Base-by-base conservation (phyloP, 768 basidiomycete genomes). In the Suillus lakei region DNA sequence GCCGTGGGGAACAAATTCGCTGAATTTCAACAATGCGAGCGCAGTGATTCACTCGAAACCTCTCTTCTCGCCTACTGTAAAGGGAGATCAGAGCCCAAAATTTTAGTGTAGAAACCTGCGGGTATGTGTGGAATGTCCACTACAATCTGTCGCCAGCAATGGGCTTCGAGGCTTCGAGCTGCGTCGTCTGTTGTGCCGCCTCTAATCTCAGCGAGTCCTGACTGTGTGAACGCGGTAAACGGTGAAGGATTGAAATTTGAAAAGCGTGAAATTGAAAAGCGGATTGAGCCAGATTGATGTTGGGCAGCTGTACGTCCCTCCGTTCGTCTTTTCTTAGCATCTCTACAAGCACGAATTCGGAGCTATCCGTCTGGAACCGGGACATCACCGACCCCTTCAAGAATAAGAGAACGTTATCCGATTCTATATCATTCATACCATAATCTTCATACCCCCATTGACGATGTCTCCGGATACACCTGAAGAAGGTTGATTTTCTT, bases 351-450 rank as follows among this genome's bases (percentile, higher is more conserved):
- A 75, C 90, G n/a, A n/a, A n/a, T 91, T 72, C 85, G 85, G 78
- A 93, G 93, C 83, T 88, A 88, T 21, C 90, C 91, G 39, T 91
- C 89, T 48, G 92, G 92, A 21, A 93, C 89, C 51, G 76, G 75
- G 23, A 88, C 78, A 74, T 90, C 86, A 48, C 88, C 87, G 66
- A 93, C 82, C 59, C 85, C 86, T 30, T n/a, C n/a, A n/a, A n/a
- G n/a, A n/a, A n/a, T 18, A 41, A 44, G 28, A 30, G 4, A 6
- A 21, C 30, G 21, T 30, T 21, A n/a, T 54, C 30, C 10, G 5
- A 54, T 23, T 28, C 60, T 50, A 67, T 66, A 66, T 67, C 41
- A 38, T 30, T 38, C 54, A 64, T 51, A 44, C 53, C 61, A 77
- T 72, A 76, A 60, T 32, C 39, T 9, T 61, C 30, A 62, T 61